Evolutionary conservation across 2,329 filamentous ascomycete genomes (phyloP).

Genomic region (Sarocladium kiliense): DNA sequence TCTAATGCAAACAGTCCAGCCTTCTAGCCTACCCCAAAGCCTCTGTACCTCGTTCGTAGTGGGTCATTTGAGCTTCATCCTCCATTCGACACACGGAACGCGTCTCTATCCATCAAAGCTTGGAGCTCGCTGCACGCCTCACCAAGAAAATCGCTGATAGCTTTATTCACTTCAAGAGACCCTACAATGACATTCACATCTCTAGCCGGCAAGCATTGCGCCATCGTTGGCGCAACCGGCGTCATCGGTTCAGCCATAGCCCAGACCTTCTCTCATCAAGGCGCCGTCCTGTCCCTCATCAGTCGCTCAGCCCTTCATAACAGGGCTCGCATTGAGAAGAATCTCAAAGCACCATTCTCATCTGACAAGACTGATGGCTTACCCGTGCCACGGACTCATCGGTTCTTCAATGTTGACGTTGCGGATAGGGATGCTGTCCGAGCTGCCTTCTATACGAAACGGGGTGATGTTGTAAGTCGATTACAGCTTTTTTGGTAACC

Average conservation of each 20-base stretch:
- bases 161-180: too few relatives aligned
- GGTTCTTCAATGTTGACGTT: slow-evolving; percentile 30
- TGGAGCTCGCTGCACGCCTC: neutral
- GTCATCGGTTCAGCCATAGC: slow-evolving; percentile 68
- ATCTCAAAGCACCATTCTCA: slow-evolving; percentile 20
- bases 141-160: too few relatives aligned
- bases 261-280: slow-evolving; percentile 56
- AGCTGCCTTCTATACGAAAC: slow-evolving; percentile 19
- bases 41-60: too few relatives aligned
- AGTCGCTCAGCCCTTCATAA: slow-evolving; percentile 49
- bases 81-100: neutral
- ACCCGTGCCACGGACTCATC: slow-evolving; percentile 17
- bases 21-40: too few relatives aligned
- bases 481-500: neutral
- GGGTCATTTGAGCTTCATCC: neutral
- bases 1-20: too few relatives aligned
- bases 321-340: slow-evolving; percentile 30
- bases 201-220: slow-evolving; percentile 44
- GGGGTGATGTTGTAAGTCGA: slow-evolving; percentile 1
- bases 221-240: slow-evolving; percentile 66
- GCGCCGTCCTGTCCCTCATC: slow-evolving; percentile 55
- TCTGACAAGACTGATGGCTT: neutral
- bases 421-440: slow-evolving; percentile 23
- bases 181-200: slow-evolving; percentile 23
- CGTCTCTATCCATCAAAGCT: neutral